These are phyloP conservation scores for Colletotrichum agaves DNA, from an alignment of 2,329 filamentous ascomycete species.

Conservation along the genomic window DNA sequence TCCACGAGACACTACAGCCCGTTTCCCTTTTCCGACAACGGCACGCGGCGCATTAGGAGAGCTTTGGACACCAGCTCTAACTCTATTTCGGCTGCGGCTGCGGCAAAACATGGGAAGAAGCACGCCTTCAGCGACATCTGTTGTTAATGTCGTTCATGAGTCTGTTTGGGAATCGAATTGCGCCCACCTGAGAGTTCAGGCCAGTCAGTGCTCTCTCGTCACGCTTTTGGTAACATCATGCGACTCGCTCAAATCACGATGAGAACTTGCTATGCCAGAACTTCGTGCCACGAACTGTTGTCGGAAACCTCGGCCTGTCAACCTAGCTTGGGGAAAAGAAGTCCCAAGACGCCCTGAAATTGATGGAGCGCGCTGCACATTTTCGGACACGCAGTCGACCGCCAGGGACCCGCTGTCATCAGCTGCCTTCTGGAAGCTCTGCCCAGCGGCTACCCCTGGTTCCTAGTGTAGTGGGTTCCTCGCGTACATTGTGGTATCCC, in stretches of 20 bases:
- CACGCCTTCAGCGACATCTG: not conserved
- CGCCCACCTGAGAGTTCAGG: not conserved
- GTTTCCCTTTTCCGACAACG: conserved; percentile 12
- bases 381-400: not conserved
- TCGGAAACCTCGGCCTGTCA: conserved; percentile 15
- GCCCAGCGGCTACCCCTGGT: conserved; percentile 17
- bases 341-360: not conserved
- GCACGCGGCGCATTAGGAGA: conserved; percentile 22
- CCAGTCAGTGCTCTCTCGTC: conserved; percentile 23
- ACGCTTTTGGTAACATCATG: conserved; percentile 24
- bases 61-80: conserved; percentile 37
- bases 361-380: not conserved
- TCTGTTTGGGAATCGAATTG: not conserved
- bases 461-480: conserved; percentile 9
- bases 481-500: not conserved
- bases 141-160: not conserved
- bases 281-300: not conserved
- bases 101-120: not conserved
- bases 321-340: not conserved
- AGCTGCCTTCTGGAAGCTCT: conserved; percentile 32
- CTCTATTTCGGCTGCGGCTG: conserved; percentile 23
- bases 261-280: not conserved
- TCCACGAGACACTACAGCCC: conserved; percentile 13
- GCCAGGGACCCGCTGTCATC: conserved; percentile 10
- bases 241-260: not conserved